Evolutionary conservation across 345 rosid species (phyloP), one percentile per base, ranked within the genome.

Genomic region (Capsella bursapastoris): DNA sequence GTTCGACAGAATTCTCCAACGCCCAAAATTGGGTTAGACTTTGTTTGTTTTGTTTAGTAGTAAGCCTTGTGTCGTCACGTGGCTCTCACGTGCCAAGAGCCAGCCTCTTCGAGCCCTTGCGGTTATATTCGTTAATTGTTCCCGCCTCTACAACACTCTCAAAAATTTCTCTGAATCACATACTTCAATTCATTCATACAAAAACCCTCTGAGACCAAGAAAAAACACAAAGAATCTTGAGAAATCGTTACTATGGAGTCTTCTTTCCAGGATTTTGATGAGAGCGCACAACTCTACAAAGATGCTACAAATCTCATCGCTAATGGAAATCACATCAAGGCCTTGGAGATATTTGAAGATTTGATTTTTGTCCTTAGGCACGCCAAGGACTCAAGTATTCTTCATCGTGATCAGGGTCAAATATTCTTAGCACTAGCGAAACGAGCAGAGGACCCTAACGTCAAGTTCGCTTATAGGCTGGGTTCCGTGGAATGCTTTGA

Each of bases 21-120:
- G 55, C 25, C 2, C 41, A 15, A 35, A 49, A 45, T 15, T 49
- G 67, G 34, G 45, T 2, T 7, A 22, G 25, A 31, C 45, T 44
- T 8, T 57, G 18, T 25, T 16, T 25, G 15, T 48, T 66, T 43
- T 7, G 38, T 11, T 12, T 18, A 7, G 8, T 57, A 18, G 35
- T 32, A 6, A 22, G 18, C 43, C 18, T 58, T 49, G 44, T 61
- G 12, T 10, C 11, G 12, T 43, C 69, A 63, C 76, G 69, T 62
- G 69, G 5, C 76, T 29, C 69, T 52, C 76, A 72, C 69, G 76
- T 40, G 68, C 51, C 40, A 50, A 45, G 50, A 25, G 35, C 52
- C 43, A 10, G 18, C 14, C 0, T 70, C 58, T 48, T 25, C 10
- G 3, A 3, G 27, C 3, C 38, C 38, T 38, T 40, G 6, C 52